Conservation (phyloP, 768 basidiomycete genomes). For the Hygrophorus pudorinus region DNA sequence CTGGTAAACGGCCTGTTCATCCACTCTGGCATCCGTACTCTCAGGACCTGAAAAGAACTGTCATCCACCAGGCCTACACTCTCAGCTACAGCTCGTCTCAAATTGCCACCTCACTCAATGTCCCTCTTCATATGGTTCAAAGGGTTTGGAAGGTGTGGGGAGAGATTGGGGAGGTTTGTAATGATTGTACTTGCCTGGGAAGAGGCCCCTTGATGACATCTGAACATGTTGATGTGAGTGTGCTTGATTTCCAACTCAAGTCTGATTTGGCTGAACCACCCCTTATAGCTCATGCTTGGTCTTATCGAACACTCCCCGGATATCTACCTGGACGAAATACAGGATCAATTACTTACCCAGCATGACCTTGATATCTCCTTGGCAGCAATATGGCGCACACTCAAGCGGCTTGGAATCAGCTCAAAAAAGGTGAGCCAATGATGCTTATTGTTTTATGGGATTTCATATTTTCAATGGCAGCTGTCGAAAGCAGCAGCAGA, state of each 20-base stretch:
- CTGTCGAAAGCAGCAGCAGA: constrained; percentile 10
- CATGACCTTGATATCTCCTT: constrained; percentile 8
- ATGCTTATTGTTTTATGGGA: neutral
- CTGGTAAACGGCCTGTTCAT: neutral
- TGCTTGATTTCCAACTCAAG: neutral
- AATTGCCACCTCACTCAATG: constrained; percentile 8
- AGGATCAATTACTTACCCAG: constrained; percentile 4
- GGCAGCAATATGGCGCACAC: constrained; percentile 7
- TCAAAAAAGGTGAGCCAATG: constrained; percentile 1
- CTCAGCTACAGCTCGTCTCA: neutral
- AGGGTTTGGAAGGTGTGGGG: constrained; percentile 4
- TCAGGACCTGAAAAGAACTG: constrained; percentile 6
- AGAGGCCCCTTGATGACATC: constrained; percentile 1
- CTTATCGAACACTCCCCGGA: constrained; percentile 12
- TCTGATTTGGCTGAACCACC: neutral
- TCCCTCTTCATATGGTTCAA: constrained; percentile 8
- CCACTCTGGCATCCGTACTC: constrained; percentile 11
- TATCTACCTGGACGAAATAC: too few species aligned
- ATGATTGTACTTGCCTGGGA: constrained; percentile 1
- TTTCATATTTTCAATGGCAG: neutral
- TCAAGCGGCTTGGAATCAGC: constrained; percentile 3
- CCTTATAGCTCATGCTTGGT: constrained; percentile 11
- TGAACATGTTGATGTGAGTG: neutral
- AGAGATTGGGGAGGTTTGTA: constrained; percentile 8
- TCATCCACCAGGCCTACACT: constrained; percentile 8